Base-by-base conservation (phyloP, 371 early-diverging fungal genomes). In the Sporodiniella umbellata region DNA sequence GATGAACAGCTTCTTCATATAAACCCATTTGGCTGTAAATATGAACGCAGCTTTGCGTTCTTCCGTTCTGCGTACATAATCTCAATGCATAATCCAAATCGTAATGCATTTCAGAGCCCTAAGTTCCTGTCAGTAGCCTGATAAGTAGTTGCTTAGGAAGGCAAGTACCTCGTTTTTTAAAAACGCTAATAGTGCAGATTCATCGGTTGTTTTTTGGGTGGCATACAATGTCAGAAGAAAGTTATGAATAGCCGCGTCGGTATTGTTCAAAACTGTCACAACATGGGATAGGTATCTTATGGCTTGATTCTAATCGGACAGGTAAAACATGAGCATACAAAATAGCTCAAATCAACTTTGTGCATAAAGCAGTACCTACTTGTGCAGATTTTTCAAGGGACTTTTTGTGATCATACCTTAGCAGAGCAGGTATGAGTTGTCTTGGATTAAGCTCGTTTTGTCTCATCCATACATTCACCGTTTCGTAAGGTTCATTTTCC, bases 221-320 rank as follows among this genome's bases (percentile, higher is more conserved):
- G 88, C 93, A 55, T 91, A 89, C 6, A 96, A 68, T 10, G 88
- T 88, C 18, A 98, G 65, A 19, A 96, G 68, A 54, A 87, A 93
- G 68, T 98, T 96, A 76, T 98, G 96, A 45, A 97, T 84, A 0
- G 87, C 86, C 0, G 90, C 82, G 62, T 95, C 95, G 1, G 85
- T 86, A 55, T 89, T 91, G 33, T 76, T 75, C 14, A 88, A 75
- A 23, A 80, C 73, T 4, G 86, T 72, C 2, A 90, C 89, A 19
- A 89, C 89, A 64, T 88, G 89, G 2, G 86, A 83, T 43, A 97
- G 61, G 58, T 96, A 96, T 21, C 93, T 78, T 24, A 94, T 88
- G 0, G 93, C 92, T 70, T 93, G 94, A 62, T 92, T 91, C 75
- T 84, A 69, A 40, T 37, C n/a, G 11, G 11, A 8, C 15, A 21